These are phyloP conservation scores for Fusarium tanahbumbuense DNA, from an alignment of 2,329 filamentous ascomycete species.

Conservation along the genomic window DNA sequence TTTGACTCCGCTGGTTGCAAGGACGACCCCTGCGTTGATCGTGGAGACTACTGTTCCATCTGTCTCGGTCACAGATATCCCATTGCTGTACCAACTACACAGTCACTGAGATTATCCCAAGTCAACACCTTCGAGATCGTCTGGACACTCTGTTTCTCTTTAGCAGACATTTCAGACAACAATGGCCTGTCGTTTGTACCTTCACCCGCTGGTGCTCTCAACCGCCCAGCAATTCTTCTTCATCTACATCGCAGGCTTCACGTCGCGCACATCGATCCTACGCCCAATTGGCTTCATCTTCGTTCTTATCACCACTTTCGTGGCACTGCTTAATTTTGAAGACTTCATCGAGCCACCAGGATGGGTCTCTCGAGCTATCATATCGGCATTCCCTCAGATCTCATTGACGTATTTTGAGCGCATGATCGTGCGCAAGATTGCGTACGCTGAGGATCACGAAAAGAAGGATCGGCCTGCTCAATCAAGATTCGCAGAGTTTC, in stretches of 20 bases:
- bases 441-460: not conserved
- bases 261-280: conserved; percentile 22
- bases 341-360: conserved; percentile 35
- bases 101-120: not conserved
- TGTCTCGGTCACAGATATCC: not conserved
- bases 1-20: not conserved
- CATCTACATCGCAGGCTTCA: conserved; percentile 40
- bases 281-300: conserved; percentile 33
- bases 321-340: conserved; percentile 31
- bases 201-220: conserved; percentile 36
- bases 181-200: conserved; percentile 32
- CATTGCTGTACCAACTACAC: not conserved
- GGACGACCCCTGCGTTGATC: not conserved
- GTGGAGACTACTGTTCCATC: not conserved
- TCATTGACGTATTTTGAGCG: conserved; percentile 40
- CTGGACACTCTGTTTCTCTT: not conserved
- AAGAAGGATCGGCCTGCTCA: conserved; percentile 14
- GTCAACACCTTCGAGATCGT: not conserved
- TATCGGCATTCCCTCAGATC: conserved; percentile 38
- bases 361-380: conserved; percentile 37
- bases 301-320: conserved; percentile 34
- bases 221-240: conserved; percentile 39
- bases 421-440: conserved; percentile 39
- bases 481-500: not conserved
- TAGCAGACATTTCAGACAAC: not conserved